phyloP scores from a whole-genome alignment of 768 basidiomycete genomes.

The Lactarius psammicola region DNA sequence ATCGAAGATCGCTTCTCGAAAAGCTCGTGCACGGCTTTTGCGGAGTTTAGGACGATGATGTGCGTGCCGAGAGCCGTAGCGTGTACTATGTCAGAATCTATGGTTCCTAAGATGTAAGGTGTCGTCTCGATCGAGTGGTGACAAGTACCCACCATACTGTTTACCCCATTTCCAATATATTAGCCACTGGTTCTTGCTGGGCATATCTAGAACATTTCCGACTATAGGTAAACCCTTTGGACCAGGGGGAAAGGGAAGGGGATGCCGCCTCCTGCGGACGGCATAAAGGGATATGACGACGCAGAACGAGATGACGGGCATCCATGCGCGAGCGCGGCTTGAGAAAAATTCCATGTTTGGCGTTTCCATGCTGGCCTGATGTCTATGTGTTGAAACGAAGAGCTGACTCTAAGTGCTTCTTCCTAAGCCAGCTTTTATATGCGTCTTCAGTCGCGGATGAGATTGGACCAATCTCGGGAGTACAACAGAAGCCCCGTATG shows the following conservation, averaged over 20 bases:
- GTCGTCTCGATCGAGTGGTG: not conserved
- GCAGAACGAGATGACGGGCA: conserved; percentile 3
- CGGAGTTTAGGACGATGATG: conserved; percentile 41
- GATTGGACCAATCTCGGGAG: too few relatives aligned
- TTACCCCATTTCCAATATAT: conserved; percentile 30
- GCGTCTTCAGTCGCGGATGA: not conserved
- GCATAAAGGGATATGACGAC: not conserved
- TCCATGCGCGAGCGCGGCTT: not conserved
- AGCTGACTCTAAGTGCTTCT: not conserved
- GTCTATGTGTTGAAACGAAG: not conserved
- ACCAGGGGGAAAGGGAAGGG: conserved; percentile 31
- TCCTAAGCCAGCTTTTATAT: conserved; percentile 15
- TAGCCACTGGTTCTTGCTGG: conserved; percentile 27
- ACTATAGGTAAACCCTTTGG: conserved; percentile 30
- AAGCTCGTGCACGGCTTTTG: conserved; percentile 24
- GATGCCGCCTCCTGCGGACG: conserved; percentile 6
- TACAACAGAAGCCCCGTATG: not conserved
- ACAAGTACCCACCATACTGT: conserved; percentile 25
- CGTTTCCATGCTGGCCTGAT: not conserved
- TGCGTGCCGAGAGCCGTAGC: conserved; percentile 22
- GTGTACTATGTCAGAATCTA: conserved; percentile 26
- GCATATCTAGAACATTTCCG: conserved; percentile 31
- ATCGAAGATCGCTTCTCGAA: conserved; percentile 29
- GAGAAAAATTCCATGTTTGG: not conserved
- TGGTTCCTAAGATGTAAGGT: not conserved